A percentile compares a stretch with the other conserved stretches of the same genome.
These are phyloP conservation scores for Psidium guajava DNA, from an alignment of 345 rosid species.

Conservation along the genomic window DNA sequence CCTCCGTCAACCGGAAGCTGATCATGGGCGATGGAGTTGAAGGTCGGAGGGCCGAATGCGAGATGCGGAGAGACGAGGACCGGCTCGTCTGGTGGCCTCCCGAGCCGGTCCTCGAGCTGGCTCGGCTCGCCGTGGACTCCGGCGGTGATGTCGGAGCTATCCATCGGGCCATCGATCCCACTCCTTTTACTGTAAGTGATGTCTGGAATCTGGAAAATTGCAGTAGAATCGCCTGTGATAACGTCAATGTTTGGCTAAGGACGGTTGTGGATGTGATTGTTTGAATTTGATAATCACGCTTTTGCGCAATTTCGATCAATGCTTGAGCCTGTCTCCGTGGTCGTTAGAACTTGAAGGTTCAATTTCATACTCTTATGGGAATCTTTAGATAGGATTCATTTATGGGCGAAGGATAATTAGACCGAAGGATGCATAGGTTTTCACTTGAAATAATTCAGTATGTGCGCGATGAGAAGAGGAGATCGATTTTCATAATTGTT, in stretches of 20 bases:
- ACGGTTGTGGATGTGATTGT: not conserved
- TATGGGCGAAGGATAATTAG: not conserved
- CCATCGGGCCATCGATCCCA: conserved; percentile 59
- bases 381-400: not conserved
- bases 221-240: rapidly evolving
- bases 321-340: not conserved
- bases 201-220: not conserved
- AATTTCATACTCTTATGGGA: not conserved
- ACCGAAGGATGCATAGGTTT: not conserved
- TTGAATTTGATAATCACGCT: not conserved
- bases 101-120: conserved; percentile 65
- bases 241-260: not conserved
- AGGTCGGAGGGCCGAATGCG: not conserved
- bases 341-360: not conserved
- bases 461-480: not conserved
- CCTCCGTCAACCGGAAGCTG: not conserved
- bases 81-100: conserved; percentile 93
- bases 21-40: not conserved
- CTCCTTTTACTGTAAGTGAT: conserved; percentile 41
- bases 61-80: conserved; percentile 20
- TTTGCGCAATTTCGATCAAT: not conserved
- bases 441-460: not conserved
- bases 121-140: conserved; percentile 83
- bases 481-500: not conserved
- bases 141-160: conserved; percentile 71